Percentiles rank a stretch among this genome's conserved stretches.
phyloP scores from a whole-genome alignment of 148 eudicot genomes.

The Chenopodium formosanum region DNA sequence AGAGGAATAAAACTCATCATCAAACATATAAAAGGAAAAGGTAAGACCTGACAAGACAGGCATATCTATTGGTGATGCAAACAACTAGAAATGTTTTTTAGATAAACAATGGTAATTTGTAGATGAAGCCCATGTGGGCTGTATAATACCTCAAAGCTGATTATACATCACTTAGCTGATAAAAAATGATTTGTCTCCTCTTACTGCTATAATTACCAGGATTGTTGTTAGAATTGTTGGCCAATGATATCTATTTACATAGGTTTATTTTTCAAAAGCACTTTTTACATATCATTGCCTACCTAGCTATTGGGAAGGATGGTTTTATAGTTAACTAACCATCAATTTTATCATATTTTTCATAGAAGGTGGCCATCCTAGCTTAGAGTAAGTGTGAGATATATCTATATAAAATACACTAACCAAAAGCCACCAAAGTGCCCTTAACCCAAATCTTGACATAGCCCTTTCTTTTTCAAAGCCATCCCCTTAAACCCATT shows the following conservation, averaged over 20 bases:
- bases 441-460: no score
- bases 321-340: neutral
- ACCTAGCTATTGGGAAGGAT: neutral
- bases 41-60: neutral
- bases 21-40: conserved; percentile 9
- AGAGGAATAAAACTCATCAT: conserved; percentile 14
- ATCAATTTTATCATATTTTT: no score
- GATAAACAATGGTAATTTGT: neutral
- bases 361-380: neutral
- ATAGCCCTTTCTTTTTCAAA: no score
- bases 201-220: neutral
- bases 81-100: neutral
- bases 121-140: neutral
- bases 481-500: no score
- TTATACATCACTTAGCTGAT: neutral
- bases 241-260: neutral
- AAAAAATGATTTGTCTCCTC: neutral
- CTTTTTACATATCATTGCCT: neutral
- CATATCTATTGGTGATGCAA: neutral
- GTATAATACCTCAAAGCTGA: neutral
- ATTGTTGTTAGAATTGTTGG: neutral
- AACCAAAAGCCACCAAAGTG: no score
- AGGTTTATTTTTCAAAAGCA: neutral
- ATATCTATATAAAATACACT: no score
- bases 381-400: no score